These are phyloP conservation scores for Globisporangium recalcitrans DNA, from an alignment of 352 stramenopile genomes.

Conservation along the genomic window DNA sequence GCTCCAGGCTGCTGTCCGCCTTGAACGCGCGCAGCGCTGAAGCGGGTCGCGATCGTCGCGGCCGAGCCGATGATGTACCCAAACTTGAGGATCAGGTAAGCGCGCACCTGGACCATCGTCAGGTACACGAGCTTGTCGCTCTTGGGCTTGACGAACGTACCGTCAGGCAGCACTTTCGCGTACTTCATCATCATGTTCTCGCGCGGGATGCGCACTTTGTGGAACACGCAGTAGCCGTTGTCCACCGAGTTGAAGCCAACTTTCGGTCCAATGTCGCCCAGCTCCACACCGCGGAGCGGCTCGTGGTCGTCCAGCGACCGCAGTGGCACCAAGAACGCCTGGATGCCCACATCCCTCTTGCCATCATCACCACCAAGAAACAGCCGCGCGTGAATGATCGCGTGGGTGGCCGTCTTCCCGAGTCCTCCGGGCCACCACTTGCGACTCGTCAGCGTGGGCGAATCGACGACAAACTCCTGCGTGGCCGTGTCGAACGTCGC, in stretches of 20 bases:
- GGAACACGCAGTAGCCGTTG: slow-evolving; percentile 72
- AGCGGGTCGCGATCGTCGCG: slow-evolving; percentile 26
- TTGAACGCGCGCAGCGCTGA: slow-evolving; percentile 28
- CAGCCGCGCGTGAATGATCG: slow-evolving; percentile 90
- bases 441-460: slow-evolving; percentile 89
- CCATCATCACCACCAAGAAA: slow-evolving; percentile 23
- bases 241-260: slow-evolving; percentile 70
- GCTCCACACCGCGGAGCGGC: slow-evolving; percentile 40
- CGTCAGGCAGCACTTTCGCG: slow-evolving; percentile 50
- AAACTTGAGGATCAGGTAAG: slow-evolving; percentile 11
- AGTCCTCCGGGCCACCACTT: slow-evolving; percentile 96
- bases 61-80: slow-evolving; percentile 13
- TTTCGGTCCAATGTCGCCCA: slow-evolving; percentile 68
- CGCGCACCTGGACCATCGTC: slow-evolving; percentile 28
- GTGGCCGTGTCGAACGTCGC: slow-evolving; percentile 86
- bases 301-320: slow-evolving; percentile 78
- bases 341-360: slow-evolving; percentile 76
- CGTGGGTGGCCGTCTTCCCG: slow-evolving; percentile 89
- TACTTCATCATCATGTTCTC: slow-evolving; percentile 74
- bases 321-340: slow-evolving; percentile 95
- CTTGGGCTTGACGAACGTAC: slow-evolving; percentile 55
- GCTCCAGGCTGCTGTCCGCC: slow-evolving; percentile 9
- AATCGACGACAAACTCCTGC: slow-evolving; percentile 93
- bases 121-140: slow-evolving; percentile 56
- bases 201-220: slow-evolving; percentile 66